Conservation (phyloP, 805 yeast species). For the Nakazawaea peltata region DNA sequence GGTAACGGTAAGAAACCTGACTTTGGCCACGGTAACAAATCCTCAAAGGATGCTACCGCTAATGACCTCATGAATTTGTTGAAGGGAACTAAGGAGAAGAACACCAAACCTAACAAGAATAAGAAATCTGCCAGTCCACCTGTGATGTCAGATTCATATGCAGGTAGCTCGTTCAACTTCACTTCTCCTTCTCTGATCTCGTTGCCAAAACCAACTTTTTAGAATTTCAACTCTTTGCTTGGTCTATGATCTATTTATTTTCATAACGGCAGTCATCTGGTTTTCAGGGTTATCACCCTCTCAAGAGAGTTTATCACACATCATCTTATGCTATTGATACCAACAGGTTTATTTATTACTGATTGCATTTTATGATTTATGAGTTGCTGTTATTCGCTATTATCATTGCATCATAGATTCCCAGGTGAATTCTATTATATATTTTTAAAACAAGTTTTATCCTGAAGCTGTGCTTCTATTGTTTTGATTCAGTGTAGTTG, state of each 20-base stretch:
- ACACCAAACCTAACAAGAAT: background rate
- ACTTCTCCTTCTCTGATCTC: slow-evolving; percentile 12
- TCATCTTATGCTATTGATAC: no score
- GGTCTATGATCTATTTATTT: background rate
- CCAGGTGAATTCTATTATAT: no score
- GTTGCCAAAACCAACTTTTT: slow-evolving; percentile 13
- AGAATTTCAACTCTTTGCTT: background rate
- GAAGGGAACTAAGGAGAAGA: background rate
- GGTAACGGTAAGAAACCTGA: slow-evolving; percentile 10
- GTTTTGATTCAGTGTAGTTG: no score
- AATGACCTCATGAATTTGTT: slow-evolving; percentile 6
- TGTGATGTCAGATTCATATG: slow-evolving; percentile 6
- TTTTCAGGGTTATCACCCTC: no score
- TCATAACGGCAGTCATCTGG: slow-evolving; percentile 1
- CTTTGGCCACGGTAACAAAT: slow-evolving; percentile 5
- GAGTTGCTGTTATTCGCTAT: no score
- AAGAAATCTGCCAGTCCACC: background rate
- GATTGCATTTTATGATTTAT: no score
- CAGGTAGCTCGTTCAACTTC: slow-evolving; percentile 11
- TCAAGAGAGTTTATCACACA: no score
- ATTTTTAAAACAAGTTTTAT: no score
- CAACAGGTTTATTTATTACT: no score
- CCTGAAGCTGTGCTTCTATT: no score
- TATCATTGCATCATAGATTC: no score
- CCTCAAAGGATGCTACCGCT: slow-evolving; percentile 4